Base-by-base conservation (phyloP, 2,329 filamentous ascomycete genomes). In the Rhinocladiella mackenziei region DNA sequence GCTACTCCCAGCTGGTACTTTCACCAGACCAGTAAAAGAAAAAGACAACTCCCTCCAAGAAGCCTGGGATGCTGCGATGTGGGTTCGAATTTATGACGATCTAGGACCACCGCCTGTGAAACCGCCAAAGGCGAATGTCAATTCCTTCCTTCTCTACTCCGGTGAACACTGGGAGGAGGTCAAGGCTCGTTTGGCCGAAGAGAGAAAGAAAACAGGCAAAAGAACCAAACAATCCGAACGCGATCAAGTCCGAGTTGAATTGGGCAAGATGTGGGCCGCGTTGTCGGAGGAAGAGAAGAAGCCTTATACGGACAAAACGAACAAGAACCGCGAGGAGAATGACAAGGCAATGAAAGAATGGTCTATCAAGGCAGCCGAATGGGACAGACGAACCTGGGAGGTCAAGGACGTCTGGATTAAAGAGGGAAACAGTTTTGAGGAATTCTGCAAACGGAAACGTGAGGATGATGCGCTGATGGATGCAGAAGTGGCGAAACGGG, bases 261-360 rank as follows among this genome's bases (percentile, higher is more conserved):
- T 92, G 7, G 89, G 89, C 19, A 83, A 84, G 60, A 89, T 92
- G 82, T 98, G 92, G 92, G 86, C 84, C 56, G 84, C 86, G 37
- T 81, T 86, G 0, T 67, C 74, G 1, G 73, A 80, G 4, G 84
- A 85, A 32, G 76, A 81, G 56, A 86, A 84, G 59, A 75, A 77
- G 60, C 89, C 89, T 1, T 97, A 86, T 59, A 76, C 89, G 36
- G 82, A 88, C 19, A 76, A 83, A 61, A 86, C 85, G 3, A 75
- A 81, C 42, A 74, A 75, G 39, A 83, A 87, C 55, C 89, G 89
- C 62, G 72, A 75, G 45, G 71, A 67, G 1, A 85, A 89, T 54
- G 79, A 80, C 34, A 72, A 73, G 37, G 72, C 75, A n/a, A 73
- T 78, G 6, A 76, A 73, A 38, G 74, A 76, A 43, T 97, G 89